Conservation (phyloP, 2,329 filamentous ascomycete genomes). For the Neurospora sp. region DNA sequence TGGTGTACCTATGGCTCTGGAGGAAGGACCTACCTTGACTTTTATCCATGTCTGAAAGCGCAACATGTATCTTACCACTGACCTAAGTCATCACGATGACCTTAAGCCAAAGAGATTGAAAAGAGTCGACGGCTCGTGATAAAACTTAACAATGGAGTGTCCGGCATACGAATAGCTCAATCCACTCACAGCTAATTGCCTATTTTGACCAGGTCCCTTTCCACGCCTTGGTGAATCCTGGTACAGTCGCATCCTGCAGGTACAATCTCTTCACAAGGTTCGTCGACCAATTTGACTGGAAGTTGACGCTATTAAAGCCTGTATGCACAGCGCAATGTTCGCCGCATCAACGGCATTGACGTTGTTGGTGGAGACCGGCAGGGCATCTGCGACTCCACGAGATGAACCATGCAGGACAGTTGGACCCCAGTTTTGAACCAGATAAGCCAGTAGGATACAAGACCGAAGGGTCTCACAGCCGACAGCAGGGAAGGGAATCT, state of each 20-base stretch:
- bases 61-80: neutral
- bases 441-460: constrained; percentile 14
- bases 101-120: neutral
- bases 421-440: neutral
- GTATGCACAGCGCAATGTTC: neutral
- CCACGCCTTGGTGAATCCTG: neutral
- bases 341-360: neutral
- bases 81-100: neutral
- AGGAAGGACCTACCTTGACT: neutral
- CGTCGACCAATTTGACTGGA: neutral
- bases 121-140: neutral
- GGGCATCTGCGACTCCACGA: neutral
- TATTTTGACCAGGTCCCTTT: neutral
- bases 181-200: neutral
- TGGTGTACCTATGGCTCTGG: neutral
- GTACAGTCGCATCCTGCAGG: neutral
- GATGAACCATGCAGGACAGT: neutral
- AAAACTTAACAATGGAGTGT: neutral
- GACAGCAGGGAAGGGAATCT: neutral
- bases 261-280: neutral
- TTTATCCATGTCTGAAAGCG: neutral
- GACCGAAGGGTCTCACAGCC: constrained; percentile 6
- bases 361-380: neutral
- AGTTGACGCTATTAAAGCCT: neutral
- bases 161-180: neutral